Base-by-base conservation (phyloP, 345 rosid genomes). In the Populus deltoides region DNA sequence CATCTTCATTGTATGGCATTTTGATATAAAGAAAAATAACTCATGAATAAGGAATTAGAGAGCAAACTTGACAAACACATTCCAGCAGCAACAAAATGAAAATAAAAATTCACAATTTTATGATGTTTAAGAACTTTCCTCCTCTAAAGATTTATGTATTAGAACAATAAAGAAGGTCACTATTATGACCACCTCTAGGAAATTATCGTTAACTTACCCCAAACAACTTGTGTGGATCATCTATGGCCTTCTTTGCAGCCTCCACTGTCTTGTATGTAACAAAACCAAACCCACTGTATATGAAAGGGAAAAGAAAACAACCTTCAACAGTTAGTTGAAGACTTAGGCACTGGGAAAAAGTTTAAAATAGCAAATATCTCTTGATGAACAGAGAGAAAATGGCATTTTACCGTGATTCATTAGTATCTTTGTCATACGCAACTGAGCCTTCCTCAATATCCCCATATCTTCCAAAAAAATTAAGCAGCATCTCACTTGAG, bases 371-470 rank as follows among this genome's bases (percentile, higher is more conserved):
- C 63, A 55, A 0, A 45, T 70, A 41, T 55, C 20, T 69, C 74
- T 57, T 43, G 35, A 17, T 20, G 25, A 69, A 25, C 57, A 75
- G 38, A 73, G 53, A 62, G 75, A 51, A 29, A 25, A 4, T 17
- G 36, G 7, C 49, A 35, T 9, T 53, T 62, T 82, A 88, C 92
- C 88, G 90, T 72, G 91, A 89, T 83, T 85, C 91, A 83, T 87
- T 83, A 70, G 94, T 84, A 73, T 89, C 91, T 84, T 90, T 90
- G 77, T 86, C 90, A 76, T 90, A 89, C 61, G 92, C 94, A 67
- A 90, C 91, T 27, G 89, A 88, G 53, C 94, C 92, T 86, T 89
- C 92, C 81, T 88, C 92, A 72, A 90, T 90, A 39, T 88, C 90
- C 24, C 92, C 92, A 71, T 89, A 86, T 77, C 87, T 84, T 72